Base-by-base conservation (phyloP, 768 basidiomycete genomes). In the Hydnum rufescens region DNA sequence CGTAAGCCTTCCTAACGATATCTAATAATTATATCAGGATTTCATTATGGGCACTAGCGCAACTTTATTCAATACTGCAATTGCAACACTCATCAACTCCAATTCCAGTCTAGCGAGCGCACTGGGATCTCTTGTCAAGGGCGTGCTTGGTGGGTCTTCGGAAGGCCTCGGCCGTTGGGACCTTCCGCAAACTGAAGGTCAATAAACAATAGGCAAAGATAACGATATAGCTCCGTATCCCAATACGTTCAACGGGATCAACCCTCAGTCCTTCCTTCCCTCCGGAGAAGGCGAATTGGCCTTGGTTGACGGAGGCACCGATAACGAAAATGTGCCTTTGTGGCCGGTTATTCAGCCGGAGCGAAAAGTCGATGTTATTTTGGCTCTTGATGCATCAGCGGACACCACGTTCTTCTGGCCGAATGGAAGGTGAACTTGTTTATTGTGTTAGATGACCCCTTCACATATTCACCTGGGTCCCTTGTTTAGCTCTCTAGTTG, bases 21-120 rank as follows among this genome's bases (percentile, higher is more conserved):
- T 47, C 13, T 16, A 16, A 8, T 8, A 26, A 13, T 47, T 16
- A 13, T 28, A 8, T 47, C 26, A 13, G 26, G 44, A 49, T 23
- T 68, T 64, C 47, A 57, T 65, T 32, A 62, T 64, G 42, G 67
- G 66, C 4, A 66, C 65, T 2, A 65, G 64, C 0, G 31, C 28
- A 6, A 31, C 28, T 6, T 31, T 50, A 6, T 50, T 50, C 49
- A 50, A 50, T 31, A 31, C 13, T 25, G 13, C 25, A 13, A 47
- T 47, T 25, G 8, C 8, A 13, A 1, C 13, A 16, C 16, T 47
- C 13, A 13, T 47, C 8, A 47, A 13, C 13, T 13, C 13, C 26
- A 47, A 28, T 25, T 13, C 13, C 44, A 13, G 13, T 13, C 16
- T 47, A 8, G 13, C 8, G 13, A 16, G 26, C 16, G 8, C 25